phyloP scores from a whole-genome alignment of 768 basidiomycete genomes.

The Hydnum rufescens region DNA sequence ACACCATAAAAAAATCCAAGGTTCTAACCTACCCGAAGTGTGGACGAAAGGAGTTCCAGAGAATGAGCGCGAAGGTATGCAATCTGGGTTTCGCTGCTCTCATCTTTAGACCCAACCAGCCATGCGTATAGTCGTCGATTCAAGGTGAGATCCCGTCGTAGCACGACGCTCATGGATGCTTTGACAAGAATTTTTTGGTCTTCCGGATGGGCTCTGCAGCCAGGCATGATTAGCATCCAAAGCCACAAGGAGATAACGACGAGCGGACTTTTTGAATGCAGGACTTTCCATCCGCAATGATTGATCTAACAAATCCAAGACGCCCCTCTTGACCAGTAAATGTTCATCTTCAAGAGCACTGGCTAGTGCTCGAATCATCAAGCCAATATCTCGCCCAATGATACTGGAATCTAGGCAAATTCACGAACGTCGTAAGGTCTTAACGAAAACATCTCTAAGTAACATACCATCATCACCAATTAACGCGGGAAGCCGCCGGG shows the following conservation, averaged over 20 bases:
- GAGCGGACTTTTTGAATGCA: slow-evolving; percentile 34
- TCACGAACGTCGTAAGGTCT: background rate
- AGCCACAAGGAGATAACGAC: background rate
- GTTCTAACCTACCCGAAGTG: slow-evolving; percentile 36
- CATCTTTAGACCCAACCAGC: slow-evolving; percentile 61
- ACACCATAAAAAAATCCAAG: background rate
- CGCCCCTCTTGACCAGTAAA: slow-evolving; percentile 68
- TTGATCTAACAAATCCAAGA: slow-evolving; percentile 66
- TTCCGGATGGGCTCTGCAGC: slow-evolving; percentile 28
- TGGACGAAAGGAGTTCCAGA: slow-evolving; percentile 47
- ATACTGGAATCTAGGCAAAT: slow-evolving; percentile 7
- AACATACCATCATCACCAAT: slow-evolving; percentile 58
- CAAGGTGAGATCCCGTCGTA: slow-evolving; percentile 79
- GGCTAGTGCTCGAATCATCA: slow-evolving; percentile 87
- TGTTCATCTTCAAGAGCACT: slow-evolving; percentile 88
- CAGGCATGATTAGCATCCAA: background rate
- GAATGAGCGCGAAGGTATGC: slow-evolving; percentile 48
- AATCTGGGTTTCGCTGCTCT: slow-evolving; percentile 55
- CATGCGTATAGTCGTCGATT: slow-evolving; percentile 86
- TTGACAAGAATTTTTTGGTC: slow-evolving; percentile 74
- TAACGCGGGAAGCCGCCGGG: slow-evolving; percentile 53
- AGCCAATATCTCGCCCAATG: slow-evolving; percentile 69
- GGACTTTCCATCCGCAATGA: slow-evolving; percentile 54
- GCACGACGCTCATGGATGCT: slow-evolving; percentile 70
- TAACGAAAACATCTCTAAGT: too few species aligned